Percentiles rank a stretch among this genome's conserved stretches.
These are phyloP conservation scores for Populus hybrid DNA, from an alignment of 441 rosid genomes.

Conservation along the genomic window DNA sequence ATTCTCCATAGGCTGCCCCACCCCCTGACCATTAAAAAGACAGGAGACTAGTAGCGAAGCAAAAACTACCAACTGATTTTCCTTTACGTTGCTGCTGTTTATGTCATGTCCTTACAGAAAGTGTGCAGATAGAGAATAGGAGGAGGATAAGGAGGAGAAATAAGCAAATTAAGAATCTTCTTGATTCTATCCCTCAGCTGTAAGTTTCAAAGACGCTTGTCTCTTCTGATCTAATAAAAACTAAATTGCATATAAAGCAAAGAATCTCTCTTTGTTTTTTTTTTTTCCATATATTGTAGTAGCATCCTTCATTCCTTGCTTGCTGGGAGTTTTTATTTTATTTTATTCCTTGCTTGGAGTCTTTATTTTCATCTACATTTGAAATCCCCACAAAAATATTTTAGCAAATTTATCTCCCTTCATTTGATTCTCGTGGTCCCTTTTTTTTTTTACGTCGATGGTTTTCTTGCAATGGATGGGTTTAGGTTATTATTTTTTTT, in stretches of 20 bases:
- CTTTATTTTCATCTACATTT: neutral
- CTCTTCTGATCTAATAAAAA: neutral
- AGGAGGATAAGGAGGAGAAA: neutral
- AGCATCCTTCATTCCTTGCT: too few species aligned
- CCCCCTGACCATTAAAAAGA: neutral
- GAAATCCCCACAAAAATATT: neutral
- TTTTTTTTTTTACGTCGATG: neutral
- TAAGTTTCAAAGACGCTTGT: neutral
- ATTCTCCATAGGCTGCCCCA: too few species aligned
- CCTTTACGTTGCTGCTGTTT: neutral
- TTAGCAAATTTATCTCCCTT: neutral
- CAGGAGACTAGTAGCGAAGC: neutral
- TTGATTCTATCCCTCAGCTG: neutral
- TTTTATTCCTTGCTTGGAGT: neutral
- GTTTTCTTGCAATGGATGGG: neutral
- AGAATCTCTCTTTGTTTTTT: neutral
- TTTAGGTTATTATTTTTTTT: neutral
- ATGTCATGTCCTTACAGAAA: neutral
- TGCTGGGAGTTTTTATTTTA: too few species aligned
- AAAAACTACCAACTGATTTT: neutral
- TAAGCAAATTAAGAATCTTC: neutral
- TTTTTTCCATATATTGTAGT: too few species aligned
- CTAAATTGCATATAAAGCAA: neutral
- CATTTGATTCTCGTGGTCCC: neutral
- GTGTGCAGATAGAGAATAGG: neutral